Conservation (phyloP, 2,329 filamentous ascomycete genomes). For the Calonectria montana region DNA sequence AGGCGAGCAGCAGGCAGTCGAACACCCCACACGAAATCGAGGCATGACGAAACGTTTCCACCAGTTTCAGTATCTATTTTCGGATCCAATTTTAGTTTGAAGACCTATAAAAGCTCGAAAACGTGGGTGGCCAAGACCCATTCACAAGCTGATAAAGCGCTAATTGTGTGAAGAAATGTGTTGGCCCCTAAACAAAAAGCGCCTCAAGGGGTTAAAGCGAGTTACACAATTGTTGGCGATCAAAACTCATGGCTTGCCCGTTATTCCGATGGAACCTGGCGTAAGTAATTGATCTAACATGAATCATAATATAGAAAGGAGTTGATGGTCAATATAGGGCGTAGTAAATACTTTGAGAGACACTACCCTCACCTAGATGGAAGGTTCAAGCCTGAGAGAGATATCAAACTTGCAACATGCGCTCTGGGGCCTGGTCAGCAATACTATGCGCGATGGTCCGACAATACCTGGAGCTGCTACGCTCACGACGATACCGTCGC, state of each 20-base stretch:
- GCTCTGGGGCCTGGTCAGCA: conserved; percentile 1
- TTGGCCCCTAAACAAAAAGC: background rate
- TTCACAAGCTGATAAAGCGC: background rate
- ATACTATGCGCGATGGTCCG: background rate
- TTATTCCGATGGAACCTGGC: conserved; percentile 2
- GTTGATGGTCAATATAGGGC: background rate
- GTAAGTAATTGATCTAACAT: background rate
- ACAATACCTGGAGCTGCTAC: conserved; percentile 3
- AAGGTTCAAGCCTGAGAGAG: background rate
- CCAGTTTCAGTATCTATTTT: conserved; percentile 1
- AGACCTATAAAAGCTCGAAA: background rate
- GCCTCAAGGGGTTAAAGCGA: background rate
- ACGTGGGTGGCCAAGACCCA: background rate
- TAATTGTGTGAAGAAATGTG: background rate
- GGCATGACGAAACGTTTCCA: background rate
- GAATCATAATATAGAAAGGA: background rate
- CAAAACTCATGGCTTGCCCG: conserved; percentile 2
- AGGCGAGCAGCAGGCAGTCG: background rate
- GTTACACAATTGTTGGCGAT: background rate
- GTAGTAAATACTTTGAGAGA: background rate
- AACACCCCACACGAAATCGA: background rate
- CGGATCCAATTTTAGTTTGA: background rate
- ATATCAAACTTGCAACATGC: background rate
- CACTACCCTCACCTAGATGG: background rate
- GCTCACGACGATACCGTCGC: background rate